phyloP scores from a whole-genome alignment of 306 rosid genomes.

The Arachis hypogaea region DNA sequence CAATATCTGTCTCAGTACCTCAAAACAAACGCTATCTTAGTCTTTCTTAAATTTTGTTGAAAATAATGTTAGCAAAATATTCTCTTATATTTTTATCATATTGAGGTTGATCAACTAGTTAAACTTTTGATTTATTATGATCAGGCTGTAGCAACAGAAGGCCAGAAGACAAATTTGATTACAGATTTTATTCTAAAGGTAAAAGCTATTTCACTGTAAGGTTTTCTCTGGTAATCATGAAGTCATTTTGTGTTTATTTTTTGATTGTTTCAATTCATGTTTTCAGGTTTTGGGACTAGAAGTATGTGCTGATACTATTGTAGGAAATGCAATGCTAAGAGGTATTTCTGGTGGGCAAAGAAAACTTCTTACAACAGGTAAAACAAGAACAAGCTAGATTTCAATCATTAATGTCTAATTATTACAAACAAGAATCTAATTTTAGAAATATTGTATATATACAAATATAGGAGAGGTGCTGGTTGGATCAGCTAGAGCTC shows the following conservation, averaged over 20 bases:
- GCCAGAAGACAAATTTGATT: conserved; percentile 58
- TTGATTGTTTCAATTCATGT: background rate
- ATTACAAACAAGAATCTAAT: background rate
- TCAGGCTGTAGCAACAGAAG: conserved; percentile 71
- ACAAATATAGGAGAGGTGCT: conserved; percentile 55
- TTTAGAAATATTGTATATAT: background rate
- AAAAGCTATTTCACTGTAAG: conserved; percentile 5
- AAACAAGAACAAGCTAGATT: background rate
- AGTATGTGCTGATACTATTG: conserved; percentile 55
- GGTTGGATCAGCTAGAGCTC: conserved; percentile 61
- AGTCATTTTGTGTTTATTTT: background rate
- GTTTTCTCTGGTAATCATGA: background rate
- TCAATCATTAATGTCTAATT: background rate
- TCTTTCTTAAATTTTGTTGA: background rate
- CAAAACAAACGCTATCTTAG: no score
- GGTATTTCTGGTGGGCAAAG: conserved; percentile 68
- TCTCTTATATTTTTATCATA: background rate
- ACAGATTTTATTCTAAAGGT: conserved; percentile 77
- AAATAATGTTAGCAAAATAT: no score
- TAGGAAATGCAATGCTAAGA: conserved; percentile 52
- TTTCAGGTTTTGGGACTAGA: conserved; percentile 59
- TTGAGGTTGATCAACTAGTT: conserved; percentile 9
- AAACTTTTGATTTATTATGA: conserved; percentile 20
- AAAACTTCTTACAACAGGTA: conserved; percentile 63
- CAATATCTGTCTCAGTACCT: no score